Percentiles rank a stretch among this genome's conserved stretches.
These are phyloP conservation scores for Leccinum fuscescens DNA, from an alignment of 1,284 basidiomycete species.

Conservation along the genomic window DNA sequence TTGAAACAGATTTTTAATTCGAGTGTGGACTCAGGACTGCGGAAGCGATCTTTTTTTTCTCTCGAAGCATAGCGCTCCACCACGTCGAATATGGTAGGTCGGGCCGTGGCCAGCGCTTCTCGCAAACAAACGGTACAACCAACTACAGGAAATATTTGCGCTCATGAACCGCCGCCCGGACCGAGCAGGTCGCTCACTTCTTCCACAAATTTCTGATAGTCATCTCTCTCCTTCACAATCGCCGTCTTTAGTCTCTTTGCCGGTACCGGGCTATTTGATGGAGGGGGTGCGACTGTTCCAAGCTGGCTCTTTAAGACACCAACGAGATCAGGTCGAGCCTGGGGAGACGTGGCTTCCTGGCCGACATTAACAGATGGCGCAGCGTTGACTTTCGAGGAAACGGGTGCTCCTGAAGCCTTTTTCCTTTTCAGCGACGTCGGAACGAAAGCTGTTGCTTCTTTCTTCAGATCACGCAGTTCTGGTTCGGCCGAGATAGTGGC, in stretches of 20 bases:
- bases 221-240: conserved; percentile 50
- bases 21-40: neutral
- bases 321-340: conserved; percentile 63
- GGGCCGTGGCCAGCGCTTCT: neutral
- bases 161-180: conserved; percentile 16
- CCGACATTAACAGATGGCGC: conserved; percentile 52
- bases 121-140: neutral
- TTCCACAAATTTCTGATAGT: conserved; percentile 74
- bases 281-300: conserved; percentile 33
- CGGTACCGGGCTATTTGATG: conserved; percentile 20
- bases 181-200: conserved; percentile 65
- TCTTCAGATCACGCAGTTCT: conserved; percentile 85
- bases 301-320: conserved; percentile 59
- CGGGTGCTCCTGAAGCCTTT: conserved; percentile 39
- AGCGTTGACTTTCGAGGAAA: conserved; percentile 55
- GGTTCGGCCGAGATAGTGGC: conserved; percentile 82
- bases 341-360: conserved; percentile 29
- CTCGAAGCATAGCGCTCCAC: neutral
- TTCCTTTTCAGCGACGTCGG: conserved; percentile 70
- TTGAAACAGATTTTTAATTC: neutral
- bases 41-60: neutral
- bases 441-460: conserved; percentile 88
- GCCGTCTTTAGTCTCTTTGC: conserved; percentile 24
- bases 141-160: neutral
- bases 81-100: neutral